Evolutionary conservation across 2,329 filamentous ascomycete species (phyloP), one percentile per base, ranked within the genome.

Genomic region (Cladosporium sp.): DNA sequence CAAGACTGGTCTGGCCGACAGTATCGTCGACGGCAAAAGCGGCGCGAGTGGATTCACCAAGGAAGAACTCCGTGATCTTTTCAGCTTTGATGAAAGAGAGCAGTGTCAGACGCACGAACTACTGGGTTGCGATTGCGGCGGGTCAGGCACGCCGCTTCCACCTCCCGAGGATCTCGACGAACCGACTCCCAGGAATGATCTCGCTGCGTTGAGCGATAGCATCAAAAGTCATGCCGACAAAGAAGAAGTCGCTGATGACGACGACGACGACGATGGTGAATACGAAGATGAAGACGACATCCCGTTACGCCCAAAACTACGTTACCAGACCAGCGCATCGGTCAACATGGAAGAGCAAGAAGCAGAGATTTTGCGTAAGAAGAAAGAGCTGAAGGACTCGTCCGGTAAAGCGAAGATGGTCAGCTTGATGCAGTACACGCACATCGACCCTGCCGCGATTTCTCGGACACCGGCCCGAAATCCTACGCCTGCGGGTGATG

Each of bases 1-100:
- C 54, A 90, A 90, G 70, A 80, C 83, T 63, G 86, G 86, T 1
- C 75, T 90, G 2, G 86, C 87, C 2, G 85, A 89, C 65, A 86
- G 83, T 55, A 84, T 90, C 28, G 86, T 90, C 65, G 86, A 90
- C 62, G 80, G 83, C 60, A 88, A 87, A 67, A 77, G 78, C 34
- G 78, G 75, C 34, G 80, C 79, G 22, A 77, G 81, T 8, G 83
- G 82, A 34, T 90, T 90, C 67, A 85, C 85, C 0, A 75, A 77
- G 4, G 83, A 87, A 47, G 87, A 90, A 63, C 71, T 90, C 24
- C 77, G 80, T 52, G 86, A 89, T 68, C 69, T 90, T 1, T 90
- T 90, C 66, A 80, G 79, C 1, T 73, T 90, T 0, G 84, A 90
- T 64, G 79, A 85, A 58, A 76, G 77, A 10, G 77, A 79, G 9